Base-by-base conservation (phyloP, 306 rosid species). In the Castanopsis chinensis region DNA sequence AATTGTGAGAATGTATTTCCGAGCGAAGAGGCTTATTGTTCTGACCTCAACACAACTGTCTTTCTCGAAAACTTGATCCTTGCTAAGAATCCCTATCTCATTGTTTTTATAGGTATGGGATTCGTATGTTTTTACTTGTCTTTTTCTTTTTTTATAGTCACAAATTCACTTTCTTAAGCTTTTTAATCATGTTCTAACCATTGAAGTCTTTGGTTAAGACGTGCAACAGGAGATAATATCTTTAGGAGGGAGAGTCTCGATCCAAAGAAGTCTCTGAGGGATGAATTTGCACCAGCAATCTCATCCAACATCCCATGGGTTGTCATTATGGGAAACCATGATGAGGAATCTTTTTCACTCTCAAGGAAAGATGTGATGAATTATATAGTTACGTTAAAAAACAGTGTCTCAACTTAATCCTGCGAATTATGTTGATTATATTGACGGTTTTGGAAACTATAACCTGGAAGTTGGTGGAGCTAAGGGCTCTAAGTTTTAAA, bases 371-470 rank as follows among this genome's bases (percentile, higher is more conserved):
- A 92, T 23, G 99, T 95, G 60, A 95, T 95, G 97, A 89, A 83
- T 64, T 82, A 92, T 79, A 85, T 90, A 59, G 91, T 83, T 80
- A 94, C 92, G 19, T 67, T 91, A 92, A 87, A 91, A 57, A 92
- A 88, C 80, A 55, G 76, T 88, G 68, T 79, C 99, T 77, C 85
- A 75, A 80, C 25, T 91, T 76, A 95, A 92, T 71, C 99, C 99
- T 80, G 73, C 41, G 0, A 88, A 83, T 17, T 81, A 69, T 19
- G 25, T 60, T 30, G 33, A 30, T 30, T 30, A 30, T 53, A 95
- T 95, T 54, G 97, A 92, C 84, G 99, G 99, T 77, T 92, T 90
- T 73, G 99, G 99, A 30, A 95, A 95, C 84, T 92, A 95, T 76
- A 95, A 95, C 79, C 85, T 95, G 4, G 98, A 90, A 73, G 87